Base-by-base conservation (phyloP, 306 rosid genomes). In the Corylus americana region DNA sequence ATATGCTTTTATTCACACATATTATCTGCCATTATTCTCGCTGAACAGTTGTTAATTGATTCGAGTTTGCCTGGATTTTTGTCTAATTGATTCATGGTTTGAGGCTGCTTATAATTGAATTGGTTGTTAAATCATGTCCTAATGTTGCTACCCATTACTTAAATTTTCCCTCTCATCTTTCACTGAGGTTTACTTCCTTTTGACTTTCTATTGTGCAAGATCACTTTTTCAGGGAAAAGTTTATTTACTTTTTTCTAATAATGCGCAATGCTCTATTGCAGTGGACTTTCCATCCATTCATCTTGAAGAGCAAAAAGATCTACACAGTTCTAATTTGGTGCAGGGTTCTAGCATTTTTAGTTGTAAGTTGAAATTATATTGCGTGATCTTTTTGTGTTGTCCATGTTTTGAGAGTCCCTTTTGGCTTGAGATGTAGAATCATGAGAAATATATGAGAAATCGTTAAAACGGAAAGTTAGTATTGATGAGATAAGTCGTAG, bases 231-330 rank as follows among this genome's bases (percentile, higher is more conserved):
- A 27, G n/a, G 10, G 18, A 62, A 8, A 29, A 25, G 42, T 29
- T 27, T 62, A 62, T 29, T 62, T 27, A 29, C 18, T 29, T 27
- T 62, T 29, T 39, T 22, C 13, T 67, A 13, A 39, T 67, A 67
- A 67, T 42, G 72, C 1, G 71, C 70, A 42, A 14, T 87, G 77
- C 85, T 86, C 51, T 82, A 73, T 79, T 91, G 89, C 96, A 96
- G 99, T 96, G 99, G 99, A 90, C 94, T 37, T 96, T 96, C 70
- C 97, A 96, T 83, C 99, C 99, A 68, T 96, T 96, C 86, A 74
- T 96, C 75, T 84, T 89, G 76, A 96, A 96, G 98, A 85, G 87
- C 84, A 96, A 91, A 87, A 96, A 87, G 96, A 87, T 96, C 81
- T 96, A 89, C 83, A 96, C 99, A 54, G 99, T 93, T 86, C 82